Percentiles rank a stretch among this genome's conserved stretches.
Conservation (phyloP, 768 basidiomycete species). For the Termitomyces sp. region DNA sequence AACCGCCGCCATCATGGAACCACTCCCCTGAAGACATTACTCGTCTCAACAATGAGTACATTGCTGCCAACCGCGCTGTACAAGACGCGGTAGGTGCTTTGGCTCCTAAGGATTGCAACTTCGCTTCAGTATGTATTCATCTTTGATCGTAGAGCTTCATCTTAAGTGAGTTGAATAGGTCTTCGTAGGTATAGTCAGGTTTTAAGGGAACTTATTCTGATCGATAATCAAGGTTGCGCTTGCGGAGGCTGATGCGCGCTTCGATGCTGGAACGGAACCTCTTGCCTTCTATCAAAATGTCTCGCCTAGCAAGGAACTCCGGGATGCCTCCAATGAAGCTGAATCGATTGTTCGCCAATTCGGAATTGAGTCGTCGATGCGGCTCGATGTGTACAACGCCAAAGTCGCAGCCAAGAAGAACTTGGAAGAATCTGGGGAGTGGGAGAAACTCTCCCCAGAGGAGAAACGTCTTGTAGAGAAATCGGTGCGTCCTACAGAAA, state of each 20-base stretch:
- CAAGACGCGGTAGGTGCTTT: slow-evolving; percentile 59
- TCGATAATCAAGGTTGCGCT: slow-evolving; percentile 42
- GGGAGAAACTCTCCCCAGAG: slow-evolving; percentile 59
- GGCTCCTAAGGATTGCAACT: slow-evolving; percentile 51
- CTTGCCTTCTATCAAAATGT: slow-evolving; percentile 82
- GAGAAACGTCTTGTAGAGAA: slow-evolving; percentile 78
- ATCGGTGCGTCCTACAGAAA: slow-evolving; percentile 34
- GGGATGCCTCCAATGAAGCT: slow-evolving; percentile 74
- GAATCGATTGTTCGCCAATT: slow-evolving; percentile 70
- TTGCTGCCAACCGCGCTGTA: slow-evolving; percentile 48
- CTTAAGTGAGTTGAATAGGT: slow-evolving; percentile 38
- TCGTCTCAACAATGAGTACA: slow-evolving; percentile 49
- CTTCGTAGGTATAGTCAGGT: slow-evolving; percentile 48
- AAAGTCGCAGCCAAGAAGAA: slow-evolving; percentile 68
- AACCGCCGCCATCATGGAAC: slow-evolving; percentile 60
- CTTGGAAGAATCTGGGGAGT: slow-evolving; percentile 53
- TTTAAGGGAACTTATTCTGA: background rate
- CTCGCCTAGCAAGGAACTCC: slow-evolving; percentile 64
- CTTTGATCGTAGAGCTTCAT: background rate
- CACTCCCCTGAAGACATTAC: slow-evolving; percentile 60
- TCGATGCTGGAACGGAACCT: slow-evolving; percentile 49
- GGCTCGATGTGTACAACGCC: slow-evolving; percentile 72
- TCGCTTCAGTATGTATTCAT: slow-evolving; percentile 50
- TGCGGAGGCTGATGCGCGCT: slow-evolving; percentile 51
- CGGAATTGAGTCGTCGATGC: slow-evolving; percentile 73